phyloP scores from a whole-genome alignment of 1,284 basidiomycete genomes.

The Marasmius oreades region DNA sequence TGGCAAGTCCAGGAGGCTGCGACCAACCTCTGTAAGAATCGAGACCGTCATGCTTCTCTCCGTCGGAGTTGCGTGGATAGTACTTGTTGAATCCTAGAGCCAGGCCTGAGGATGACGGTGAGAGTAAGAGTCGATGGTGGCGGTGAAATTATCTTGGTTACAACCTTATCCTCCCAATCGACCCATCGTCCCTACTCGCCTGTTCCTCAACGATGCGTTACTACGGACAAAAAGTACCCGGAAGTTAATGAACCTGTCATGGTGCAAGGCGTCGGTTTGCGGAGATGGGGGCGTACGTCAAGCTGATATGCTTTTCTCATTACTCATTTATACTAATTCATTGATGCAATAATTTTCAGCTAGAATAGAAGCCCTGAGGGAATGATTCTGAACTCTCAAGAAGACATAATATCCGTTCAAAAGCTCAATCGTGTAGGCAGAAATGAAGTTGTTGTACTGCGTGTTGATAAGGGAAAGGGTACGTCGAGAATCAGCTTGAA shows the following conservation, averaged over 20 bases:
- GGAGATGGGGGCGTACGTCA: conserved; percentile 99
- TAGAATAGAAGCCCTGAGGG: conserved; percentile 99
- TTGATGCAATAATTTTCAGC: conserved; percentile 42
- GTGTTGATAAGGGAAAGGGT: conserved; percentile 99
- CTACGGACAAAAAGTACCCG: conserved; percentile 77
- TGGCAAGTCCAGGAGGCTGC: too few relatives aligned
- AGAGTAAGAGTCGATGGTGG: neutral
- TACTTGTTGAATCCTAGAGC: conserved; percentile 86
- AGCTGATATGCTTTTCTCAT: conserved; percentile 64
- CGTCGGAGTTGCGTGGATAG: too few relatives aligned
- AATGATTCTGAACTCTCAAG: conserved; percentile 98
- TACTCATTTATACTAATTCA: too few relatives aligned
- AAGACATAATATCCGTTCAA: conserved; percentile 96
- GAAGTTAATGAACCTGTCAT: conserved; percentile 98
- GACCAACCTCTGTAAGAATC: conserved; percentile 59
- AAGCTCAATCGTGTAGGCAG: conserved; percentile 97
- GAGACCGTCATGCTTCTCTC: conserved; percentile 74
- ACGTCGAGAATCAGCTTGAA: too few relatives aligned
- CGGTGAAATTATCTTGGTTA: too few relatives aligned
- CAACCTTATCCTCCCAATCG: too few relatives aligned
- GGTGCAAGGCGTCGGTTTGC: conserved; percentile 98
- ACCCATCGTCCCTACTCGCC: too few relatives aligned
- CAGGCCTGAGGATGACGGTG: neutral
- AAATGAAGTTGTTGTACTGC: conserved; percentile 97
- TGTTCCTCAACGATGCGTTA: conserved; percentile 60